phyloP scores from a whole-genome alignment of 2,329 filamentous ascomycete genomes.

The Venturia aucupariae region DNA sequence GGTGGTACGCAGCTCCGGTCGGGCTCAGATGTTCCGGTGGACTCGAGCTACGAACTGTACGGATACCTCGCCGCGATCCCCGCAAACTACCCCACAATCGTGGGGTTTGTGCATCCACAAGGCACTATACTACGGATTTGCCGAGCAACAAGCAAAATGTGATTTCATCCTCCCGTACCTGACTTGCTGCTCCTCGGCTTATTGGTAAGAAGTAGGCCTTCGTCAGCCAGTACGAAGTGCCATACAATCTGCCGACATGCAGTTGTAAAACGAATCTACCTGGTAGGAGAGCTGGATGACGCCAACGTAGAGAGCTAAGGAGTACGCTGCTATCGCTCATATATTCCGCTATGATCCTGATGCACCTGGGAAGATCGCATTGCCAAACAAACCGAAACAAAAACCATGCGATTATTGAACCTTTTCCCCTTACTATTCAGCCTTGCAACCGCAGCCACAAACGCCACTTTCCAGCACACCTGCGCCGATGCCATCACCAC shows the following conservation, averaged over 20 bases:
- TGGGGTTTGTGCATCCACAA: neutral
- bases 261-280: neutral
- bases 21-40: neutral
- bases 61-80: neutral
- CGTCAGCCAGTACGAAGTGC: neutral
- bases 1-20: too few relatives aligned
- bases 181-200: neutral
- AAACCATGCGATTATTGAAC: neutral
- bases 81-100: neutral
- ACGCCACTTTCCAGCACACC: neutral
- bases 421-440: neutral
- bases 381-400: neutral
- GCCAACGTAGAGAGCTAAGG: neutral
- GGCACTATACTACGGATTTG: neutral
- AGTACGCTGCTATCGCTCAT: neutral
- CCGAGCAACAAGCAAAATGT: neutral
- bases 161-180: too few relatives aligned
- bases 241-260: neutral
- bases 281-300: too few relatives aligned
- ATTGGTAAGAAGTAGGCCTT: too few relatives aligned
- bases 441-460: neutral
- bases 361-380: neutral
- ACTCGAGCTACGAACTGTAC: neutral
- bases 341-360: neutral
- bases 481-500: neutral